Evolutionary conservation across 2,329 filamentous ascomycete species (phyloP).

Genomic region (Xylariaceae sp.): DNA sequence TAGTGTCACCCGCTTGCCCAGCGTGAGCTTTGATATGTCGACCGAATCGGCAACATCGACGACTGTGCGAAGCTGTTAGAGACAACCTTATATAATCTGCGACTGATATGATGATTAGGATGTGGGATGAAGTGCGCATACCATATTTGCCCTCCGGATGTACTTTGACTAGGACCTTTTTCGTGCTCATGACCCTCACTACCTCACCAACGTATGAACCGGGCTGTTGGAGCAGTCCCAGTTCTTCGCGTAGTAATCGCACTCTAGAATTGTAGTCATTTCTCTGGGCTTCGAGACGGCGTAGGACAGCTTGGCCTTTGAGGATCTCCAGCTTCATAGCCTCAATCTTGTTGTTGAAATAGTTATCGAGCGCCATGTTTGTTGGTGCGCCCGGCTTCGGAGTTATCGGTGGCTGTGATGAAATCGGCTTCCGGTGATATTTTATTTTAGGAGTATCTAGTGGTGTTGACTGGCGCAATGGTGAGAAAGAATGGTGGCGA

Average conservation of each 20-base stretch:
- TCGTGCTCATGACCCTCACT: conserved; percentile 99
- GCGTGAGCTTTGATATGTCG: conserved; percentile 90
- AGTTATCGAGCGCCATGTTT: conserved; percentile 97
- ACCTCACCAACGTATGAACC: conserved; percentile 98
- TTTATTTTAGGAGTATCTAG: background rate
- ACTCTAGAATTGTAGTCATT: conserved; percentile 99
- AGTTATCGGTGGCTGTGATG: conserved; percentile 9
- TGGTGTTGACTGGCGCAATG: background rate
- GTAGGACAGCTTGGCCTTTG: conserved; percentile 91
- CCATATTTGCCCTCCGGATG: conserved; percentile 99
- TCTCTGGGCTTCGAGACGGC: conserved; percentile 91
- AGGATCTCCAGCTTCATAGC: conserved; percentile 99
- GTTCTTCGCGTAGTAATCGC: conserved; percentile 87
- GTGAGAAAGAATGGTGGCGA: background rate
- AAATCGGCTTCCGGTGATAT: background rate
- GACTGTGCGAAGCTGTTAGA: conserved; percentile 51
- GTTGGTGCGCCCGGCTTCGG: conserved; percentile 30
- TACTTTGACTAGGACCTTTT: conserved; percentile 98
- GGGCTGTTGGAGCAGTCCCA: conserved; percentile 92
- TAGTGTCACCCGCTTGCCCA: conserved; percentile 94
- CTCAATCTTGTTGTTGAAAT: conserved; percentile 99
- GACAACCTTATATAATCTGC: background rate
- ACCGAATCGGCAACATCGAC: conserved; percentile 94
- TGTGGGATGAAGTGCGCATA: conserved; percentile 37
- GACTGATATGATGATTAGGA: background rate